Evolutionary conservation across 208 protist genomes (phyloP), one percentile per base, ranked within the genome.

Genomic region (Wallacemonas rigidus): DNA sequence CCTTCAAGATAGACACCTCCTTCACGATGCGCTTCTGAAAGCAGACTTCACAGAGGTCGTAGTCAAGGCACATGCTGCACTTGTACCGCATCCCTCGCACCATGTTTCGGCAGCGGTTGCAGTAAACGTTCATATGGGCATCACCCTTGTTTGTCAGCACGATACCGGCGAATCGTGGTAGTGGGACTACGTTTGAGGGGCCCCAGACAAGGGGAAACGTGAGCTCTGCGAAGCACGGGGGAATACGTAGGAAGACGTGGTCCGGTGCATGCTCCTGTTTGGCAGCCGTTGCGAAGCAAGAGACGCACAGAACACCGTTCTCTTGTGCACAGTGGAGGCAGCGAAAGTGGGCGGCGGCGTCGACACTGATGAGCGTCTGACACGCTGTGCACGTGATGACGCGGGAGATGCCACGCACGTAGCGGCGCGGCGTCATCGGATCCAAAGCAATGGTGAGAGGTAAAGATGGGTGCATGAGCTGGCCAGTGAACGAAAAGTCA

Each of bases 31-130:
- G 47, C n/a, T 87, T 77, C 26, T 69, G 26, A 45, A 82, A 79
- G 74, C 91, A 96, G 36, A 39, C 3, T 60, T 84, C 64, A 58
- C 91, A 96, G 1, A 93, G 57, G 54, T 96, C 91, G 76, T 84
- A 93, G 63, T 91, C 77, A 68, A 91, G 89, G 74, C 91, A 96
- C 51, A 87, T 71, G 26, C 83, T 81, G 65, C 91, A 96, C 77
- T 96, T 96, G 86, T 88, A 96, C 36, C 92, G 83, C 6, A 71
- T 75, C 35, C 92, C 92, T 40, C 53, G 35, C 12, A 94, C 82
- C 65, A 86, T 71, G 26, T 72, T 67, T 17, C 73, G 69, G 67
- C 92, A 97, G n/a, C 71, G 67, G 65, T 91, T 87, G 71, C 92
- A 97, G 79, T 89, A 90, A 14, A 94, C 76, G 36, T 84, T 87